phyloP scores from a whole-genome alignment of 208 protist genomes.

The Acanthamoeba triangularis region DNA sequence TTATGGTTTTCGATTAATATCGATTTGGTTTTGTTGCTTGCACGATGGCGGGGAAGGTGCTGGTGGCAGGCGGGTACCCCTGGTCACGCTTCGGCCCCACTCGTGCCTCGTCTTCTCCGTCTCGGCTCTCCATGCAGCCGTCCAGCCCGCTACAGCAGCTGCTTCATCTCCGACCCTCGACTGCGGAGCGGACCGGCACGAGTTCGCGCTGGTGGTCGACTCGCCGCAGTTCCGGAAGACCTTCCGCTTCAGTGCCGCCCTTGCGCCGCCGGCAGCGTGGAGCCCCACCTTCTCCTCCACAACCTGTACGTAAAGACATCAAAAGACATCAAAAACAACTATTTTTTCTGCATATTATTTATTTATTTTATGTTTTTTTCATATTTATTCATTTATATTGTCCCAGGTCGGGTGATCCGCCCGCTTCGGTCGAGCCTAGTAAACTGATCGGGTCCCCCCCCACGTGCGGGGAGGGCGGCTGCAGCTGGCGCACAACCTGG shows the following conservation, averaged over 20 bases:
- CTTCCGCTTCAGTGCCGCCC: constrained; percentile 15
- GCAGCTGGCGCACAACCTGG: constrained; percentile 93
- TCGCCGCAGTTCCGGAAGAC: constrained; percentile 56
- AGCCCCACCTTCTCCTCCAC: constrained; percentile 38
- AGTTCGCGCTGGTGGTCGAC: constrained; percentile 13
- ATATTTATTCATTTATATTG: not conserved
- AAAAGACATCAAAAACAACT: not conserved
- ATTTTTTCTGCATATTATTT: not conserved
- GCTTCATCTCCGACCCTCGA: not conserved
- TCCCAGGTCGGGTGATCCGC: not conserved
- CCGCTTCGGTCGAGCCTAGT: not conserved
- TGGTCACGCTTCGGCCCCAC: constrained; percentile 95
- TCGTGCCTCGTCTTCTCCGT: constrained; percentile 96
- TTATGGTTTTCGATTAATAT: no score
- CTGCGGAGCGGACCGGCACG: not conserved
- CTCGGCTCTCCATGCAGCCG: constrained; percentile 90
- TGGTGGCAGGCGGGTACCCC: constrained; percentile 97
- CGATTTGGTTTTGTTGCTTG: no score
- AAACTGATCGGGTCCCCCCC: no score
- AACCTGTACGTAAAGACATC: not conserved
- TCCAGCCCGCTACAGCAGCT: constrained; percentile 51
- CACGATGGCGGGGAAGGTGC: constrained; percentile 94
- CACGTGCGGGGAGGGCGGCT: not conserved
- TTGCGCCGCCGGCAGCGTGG: not conserved
- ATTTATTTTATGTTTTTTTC: not conserved